Base-by-base conservation (phyloP, 805 yeast genomes). In the Candida railenensis region DNA sequence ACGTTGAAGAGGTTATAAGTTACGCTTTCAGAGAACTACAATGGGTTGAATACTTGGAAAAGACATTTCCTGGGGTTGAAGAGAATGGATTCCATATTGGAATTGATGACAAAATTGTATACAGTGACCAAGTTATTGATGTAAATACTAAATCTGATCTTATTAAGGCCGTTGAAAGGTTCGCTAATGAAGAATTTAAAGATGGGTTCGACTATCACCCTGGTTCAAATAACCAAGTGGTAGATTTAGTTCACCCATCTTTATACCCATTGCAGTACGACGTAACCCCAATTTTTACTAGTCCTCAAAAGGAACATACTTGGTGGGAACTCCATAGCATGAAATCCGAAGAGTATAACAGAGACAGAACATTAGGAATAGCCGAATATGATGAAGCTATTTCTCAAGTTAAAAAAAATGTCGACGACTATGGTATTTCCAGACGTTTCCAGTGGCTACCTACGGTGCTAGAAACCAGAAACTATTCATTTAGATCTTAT, bases 191-290 rank as follows among this genome's bases (percentile, higher is more conserved):
- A 20, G 52, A 58, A 33, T 44, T 44, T 18, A 25, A 25, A 25
- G 30, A 25, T 11, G 25, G 41, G 21, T 45, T 54, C 25, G 74
- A 70, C 46, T 70, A 64, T 51, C 75, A 69, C 47, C 75, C 75
- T 11, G 62, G 61, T 3, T 59, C 71, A 9, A 52, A 69, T 39
- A 54, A 66, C 15, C 63, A 65, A 50, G 74, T 70, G 3, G 50
- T 68, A 18, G 71, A 70, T 48, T 56, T 72, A 16, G 73, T 66
- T 14, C 76, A 73, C 45, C 76, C 77, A 20, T 69, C 74, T 15
- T 57, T 73, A 37, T 71, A 57, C 37, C 70, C 73, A 4, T 50
- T 63, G 22, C 62, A 53, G 36, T 69, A 68, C 44, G 69, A 61
- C 0, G 48, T 12, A 16, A 63, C 71, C 3, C 59, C 61, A 8